A percentile compares a stretch with the other conserved stretches of the same genome.
phyloP scores from a whole-genome alignment of 441 rosid genomes.

The Adansonia grandidieri region DNA sequence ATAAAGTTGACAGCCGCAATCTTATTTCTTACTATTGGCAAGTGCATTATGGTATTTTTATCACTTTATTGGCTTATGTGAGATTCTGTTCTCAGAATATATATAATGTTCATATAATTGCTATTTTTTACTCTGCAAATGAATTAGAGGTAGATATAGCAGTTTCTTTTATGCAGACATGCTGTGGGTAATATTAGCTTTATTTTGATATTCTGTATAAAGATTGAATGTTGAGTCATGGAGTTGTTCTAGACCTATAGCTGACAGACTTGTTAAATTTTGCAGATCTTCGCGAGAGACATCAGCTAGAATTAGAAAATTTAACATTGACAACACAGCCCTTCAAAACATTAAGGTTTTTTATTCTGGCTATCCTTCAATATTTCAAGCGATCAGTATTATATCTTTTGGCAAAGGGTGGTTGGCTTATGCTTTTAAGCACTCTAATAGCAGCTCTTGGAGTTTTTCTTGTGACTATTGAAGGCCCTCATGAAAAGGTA shows the following conservation, averaged over 20 bases:
- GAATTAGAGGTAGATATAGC: not conserved
- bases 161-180: not conserved
- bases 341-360: slow-evolving; percentile 68
- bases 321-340: slow-evolving; percentile 76
- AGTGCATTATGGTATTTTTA: not conserved
- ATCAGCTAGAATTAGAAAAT: slow-evolving; percentile 72
- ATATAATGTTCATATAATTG: not conserved
- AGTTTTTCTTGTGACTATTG: slow-evolving; percentile 65
- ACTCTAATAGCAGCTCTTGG: slow-evolving; percentile 50
- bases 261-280: slow-evolving; percentile 14
- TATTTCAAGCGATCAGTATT: slow-evolving; percentile 50
- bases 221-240: not conserved
- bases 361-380: slow-evolving; percentile 59
- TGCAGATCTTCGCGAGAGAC: slow-evolving; percentile 66
- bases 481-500: slow-evolving; percentile 92
- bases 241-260: not conserved
- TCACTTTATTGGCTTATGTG: not conserved
- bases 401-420: slow-evolving; percentile 74
- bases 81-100: not conserved
- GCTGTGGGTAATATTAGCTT: not conserved
- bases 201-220: not conserved
- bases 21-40: not conserved
- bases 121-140: not conserved
- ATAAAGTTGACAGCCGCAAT: not conserved
- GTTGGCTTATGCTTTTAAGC: slow-evolving; percentile 65